Conservation (phyloP, 371 early-diverging fungal species). For the Syncephalis fuscata region DNA sequence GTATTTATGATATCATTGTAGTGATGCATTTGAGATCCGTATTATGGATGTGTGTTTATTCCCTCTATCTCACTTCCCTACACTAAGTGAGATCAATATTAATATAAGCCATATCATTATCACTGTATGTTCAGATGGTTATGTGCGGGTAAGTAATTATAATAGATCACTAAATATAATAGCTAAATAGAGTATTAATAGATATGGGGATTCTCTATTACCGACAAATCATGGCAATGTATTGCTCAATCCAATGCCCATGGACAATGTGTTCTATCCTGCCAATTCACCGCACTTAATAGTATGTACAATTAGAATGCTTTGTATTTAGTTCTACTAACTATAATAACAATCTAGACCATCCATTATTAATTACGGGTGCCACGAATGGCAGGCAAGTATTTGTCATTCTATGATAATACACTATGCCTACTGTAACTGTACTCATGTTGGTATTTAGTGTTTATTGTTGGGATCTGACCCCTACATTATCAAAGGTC, state of each 20-base stretch:
- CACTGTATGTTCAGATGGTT: conserved; percentile 31
- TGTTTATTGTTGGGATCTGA: too few species aligned
- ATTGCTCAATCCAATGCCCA: not conserved
- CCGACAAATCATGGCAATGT: not conserved
- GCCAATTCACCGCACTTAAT: not conserved
- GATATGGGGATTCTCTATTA: not conserved
- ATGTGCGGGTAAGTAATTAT: conserved; percentile 14
- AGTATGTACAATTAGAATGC: too few species aligned
- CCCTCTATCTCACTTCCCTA: conserved; percentile 4
- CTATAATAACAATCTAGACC: too few species aligned
- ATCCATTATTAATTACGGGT: conserved; percentile 21
- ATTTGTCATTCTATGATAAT: not conserved
- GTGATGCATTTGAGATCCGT: conserved; percentile 24
- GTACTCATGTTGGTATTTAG: too few species aligned
- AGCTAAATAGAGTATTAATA: not conserved
- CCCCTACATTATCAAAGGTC: not conserved
- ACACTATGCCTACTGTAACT: too few species aligned
- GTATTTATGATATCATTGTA: too few species aligned
- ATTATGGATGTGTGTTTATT: conserved; percentile 31
- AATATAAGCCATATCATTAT: conserved; percentile 25
- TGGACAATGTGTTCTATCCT: not conserved
- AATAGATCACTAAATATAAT: not conserved
- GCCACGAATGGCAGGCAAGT: conserved; percentile 25
- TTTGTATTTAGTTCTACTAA: too few species aligned
- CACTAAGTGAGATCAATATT: conserved; percentile 3